Evolutionary conservation across 2,329 filamentous ascomycete genomes (phyloP).

Genomic region (Colletotrichum musicola): DNA sequence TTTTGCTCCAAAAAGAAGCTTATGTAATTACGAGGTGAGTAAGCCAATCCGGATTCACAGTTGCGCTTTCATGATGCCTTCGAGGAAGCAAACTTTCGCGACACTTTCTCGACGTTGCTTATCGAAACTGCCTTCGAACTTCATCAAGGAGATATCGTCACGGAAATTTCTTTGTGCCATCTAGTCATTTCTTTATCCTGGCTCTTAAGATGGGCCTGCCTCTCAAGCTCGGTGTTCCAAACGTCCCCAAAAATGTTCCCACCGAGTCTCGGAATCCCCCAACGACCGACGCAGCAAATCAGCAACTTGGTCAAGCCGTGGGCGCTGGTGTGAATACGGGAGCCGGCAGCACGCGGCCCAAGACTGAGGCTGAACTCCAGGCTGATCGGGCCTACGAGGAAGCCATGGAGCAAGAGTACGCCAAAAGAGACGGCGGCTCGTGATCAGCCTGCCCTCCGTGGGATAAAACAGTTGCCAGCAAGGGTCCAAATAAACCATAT

Average conservation of each 20-base stretch:
- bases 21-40: too few species aligned
- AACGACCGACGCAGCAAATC: slow-evolving; percentile 1
- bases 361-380: slow-evolving; percentile 63
- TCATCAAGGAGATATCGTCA: too few species aligned
- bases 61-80: too few species aligned
- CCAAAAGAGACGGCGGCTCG: slow-evolving; percentile 65
- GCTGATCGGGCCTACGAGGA: slow-evolving; percentile 65
- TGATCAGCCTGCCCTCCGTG: slow-evolving; percentile 41
- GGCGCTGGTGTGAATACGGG: slow-evolving; percentile 64
- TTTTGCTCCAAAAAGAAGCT: too few species aligned
- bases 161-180: neutral
- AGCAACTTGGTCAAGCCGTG: slow-evolving; percentile 41
- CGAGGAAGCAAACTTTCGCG: too few species aligned
- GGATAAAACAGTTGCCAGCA: too few species aligned
- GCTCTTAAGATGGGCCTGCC: slow-evolving; percentile 47
- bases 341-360: slow-evolving; percentile 59
- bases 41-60: too few species aligned
- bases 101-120: too few species aligned
- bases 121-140: too few species aligned
- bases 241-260: slow-evolving; percentile 15
- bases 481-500: too few species aligned
- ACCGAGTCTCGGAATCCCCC: neutral
- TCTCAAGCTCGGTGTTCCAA: slow-evolving; percentile 31
- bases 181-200: neutral
- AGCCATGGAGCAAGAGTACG: slow-evolving; percentile 68